Conservation (phyloP, 768 basidiomycete genomes). For the Boletellus sp. region DNA sequence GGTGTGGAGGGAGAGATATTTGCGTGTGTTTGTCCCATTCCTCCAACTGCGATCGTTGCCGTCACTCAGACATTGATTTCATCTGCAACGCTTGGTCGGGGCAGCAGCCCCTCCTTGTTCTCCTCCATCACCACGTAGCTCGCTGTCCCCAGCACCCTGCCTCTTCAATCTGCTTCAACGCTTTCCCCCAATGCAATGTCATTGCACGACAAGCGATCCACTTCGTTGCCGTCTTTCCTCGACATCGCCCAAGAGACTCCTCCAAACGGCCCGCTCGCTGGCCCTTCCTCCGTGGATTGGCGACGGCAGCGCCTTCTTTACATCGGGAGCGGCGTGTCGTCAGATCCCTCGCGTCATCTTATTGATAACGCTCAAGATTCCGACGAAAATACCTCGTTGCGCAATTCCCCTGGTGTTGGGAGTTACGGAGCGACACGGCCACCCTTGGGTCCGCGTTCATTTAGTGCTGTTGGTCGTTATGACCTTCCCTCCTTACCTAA, state of each 20-base stretch:
- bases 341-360: not conserved
- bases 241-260: slow-evolving; percentile 8
- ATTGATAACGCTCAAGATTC: slow-evolving; percentile 6
- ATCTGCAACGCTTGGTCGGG: not conserved
- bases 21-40: slow-evolving; percentile 14
- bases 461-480: slow-evolving; percentile 32
- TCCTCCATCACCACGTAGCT: too few species aligned
- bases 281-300: slow-evolving; percentile 57
- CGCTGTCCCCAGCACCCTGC: too few species aligned
- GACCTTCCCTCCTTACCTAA: slow-evolving; percentile 36
- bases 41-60: not conserved
- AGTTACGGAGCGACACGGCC: slow-evolving; percentile 58
- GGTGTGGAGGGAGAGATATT: slow-evolving; percentile 13
- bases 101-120: too few species aligned
- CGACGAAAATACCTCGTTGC: slow-evolving; percentile 38
- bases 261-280: slow-evolving; percentile 38
- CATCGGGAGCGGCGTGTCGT: slow-evolving; percentile 37
- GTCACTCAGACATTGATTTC: too few species aligned
- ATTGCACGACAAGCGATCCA: slow-evolving; percentile 15
- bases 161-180: too few species aligned
- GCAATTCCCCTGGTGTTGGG: slow-evolving; percentile 22
- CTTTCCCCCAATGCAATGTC: slow-evolving; percentile 13
- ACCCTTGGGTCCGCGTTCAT: slow-evolving; percentile 24
- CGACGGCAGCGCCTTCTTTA: slow-evolving; percentile 57
- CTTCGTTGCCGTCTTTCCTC: slow-evolving; percentile 17